These are phyloP conservation scores for Penicillium diatomitis DNA, from an alignment of 495 filamentous ascomycete species.

Conservation along the genomic window DNA sequence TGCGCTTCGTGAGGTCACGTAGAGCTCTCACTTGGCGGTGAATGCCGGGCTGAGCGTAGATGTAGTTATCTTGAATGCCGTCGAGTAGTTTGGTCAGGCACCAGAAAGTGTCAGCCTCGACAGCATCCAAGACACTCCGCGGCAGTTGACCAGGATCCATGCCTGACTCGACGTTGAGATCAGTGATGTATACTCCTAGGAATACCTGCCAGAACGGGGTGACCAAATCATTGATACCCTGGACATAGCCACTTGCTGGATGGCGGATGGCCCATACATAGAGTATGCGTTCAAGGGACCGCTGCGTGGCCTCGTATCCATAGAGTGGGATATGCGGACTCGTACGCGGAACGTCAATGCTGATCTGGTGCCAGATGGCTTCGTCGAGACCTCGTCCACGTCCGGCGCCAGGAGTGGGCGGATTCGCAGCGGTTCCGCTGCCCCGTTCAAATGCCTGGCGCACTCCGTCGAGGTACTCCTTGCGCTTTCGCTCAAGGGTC, in stretches of 20 bases:
- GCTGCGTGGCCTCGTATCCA: slow-evolving; percentile 89
- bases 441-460: slow-evolving; percentile 86
- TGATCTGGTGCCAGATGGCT: slow-evolving; percentile 96
- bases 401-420: slow-evolving; percentile 30
- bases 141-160: slow-evolving; percentile 96
- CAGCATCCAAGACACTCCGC: slow-evolving; percentile 83
- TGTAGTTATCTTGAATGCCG: slow-evolving; percentile 98
- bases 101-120: slow-evolving; percentile 98
- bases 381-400: slow-evolving; percentile 78
- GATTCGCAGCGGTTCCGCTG: slow-evolving; percentile 22
- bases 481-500: slow-evolving; percentile 87
- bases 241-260: slow-evolving; percentile 94
- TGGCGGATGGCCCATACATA: slow-evolving; percentile 98
- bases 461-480: slow-evolving; percentile 94
- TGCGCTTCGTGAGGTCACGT: slow-evolving; percentile 79
- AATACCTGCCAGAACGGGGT: slow-evolving; percentile 98
- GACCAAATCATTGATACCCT: slow-evolving; percentile 96
- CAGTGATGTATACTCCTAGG: slow-evolving; percentile 85
- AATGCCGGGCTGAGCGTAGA: slow-evolving; percentile 93
- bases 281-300: slow-evolving; percentile 85
- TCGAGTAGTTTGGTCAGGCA: slow-evolving; percentile 93
- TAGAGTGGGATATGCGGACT: slow-evolving; percentile 94
- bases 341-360: slow-evolving; percentile 94
- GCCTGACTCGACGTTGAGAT: slow-evolving; percentile 80
- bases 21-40: slow-evolving; percentile 85